A percentile compares a stretch with the other conserved stretches of the same genome.
phyloP scores from a whole-genome alignment of 805 yeast species.

The Grigorovia jiainica region DNA sequence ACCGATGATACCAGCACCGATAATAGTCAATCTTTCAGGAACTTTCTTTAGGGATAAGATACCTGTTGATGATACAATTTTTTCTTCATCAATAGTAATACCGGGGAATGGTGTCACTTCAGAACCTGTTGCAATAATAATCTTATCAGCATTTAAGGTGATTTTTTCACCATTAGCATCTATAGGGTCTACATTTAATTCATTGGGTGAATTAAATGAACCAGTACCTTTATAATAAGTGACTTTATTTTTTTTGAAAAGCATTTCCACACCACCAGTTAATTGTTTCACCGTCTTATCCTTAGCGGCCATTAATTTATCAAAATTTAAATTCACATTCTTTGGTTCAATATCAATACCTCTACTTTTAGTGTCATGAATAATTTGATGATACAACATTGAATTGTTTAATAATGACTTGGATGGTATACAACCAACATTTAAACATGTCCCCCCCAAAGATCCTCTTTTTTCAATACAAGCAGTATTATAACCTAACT shows the following conservation, averaged over 20 bases:
- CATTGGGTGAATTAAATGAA: conserved; percentile 73
- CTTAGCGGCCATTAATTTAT: conserved; percentile 80
- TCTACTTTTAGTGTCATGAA: conserved; percentile 72
- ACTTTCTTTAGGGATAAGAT: conserved; percentile 74
- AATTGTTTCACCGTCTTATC: conserved; percentile 81
- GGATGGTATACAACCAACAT: conserved; percentile 98
- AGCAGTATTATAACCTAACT: conserved; percentile 87
- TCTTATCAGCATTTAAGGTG: conserved; percentile 67
- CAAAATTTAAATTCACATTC: conserved; percentile 67
- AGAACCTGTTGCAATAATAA: conserved; percentile 96
- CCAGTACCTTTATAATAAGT: conserved; percentile 92
- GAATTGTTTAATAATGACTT: conserved; percentile 93
- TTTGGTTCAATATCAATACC: conserved; percentile 70
- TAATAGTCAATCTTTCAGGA: conserved; percentile 85
- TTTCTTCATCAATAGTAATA: conserved; percentile 88
- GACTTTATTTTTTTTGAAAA: conserved; percentile 92
- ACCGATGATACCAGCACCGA: conserved; percentile 99
- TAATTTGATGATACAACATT: conserved; percentile 80
- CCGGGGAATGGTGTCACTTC: conserved; percentile 99
- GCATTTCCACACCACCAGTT: conserved; percentile 89
- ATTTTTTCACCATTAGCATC: conserved; percentile 59
- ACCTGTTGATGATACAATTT: conserved; percentile 95
- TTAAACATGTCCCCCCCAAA: conserved; percentile 96
- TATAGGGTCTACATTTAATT: conserved; percentile 69
- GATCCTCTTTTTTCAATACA: conserved; percentile 95